phyloP scores from a whole-genome alignment of 2,329 filamentous ascomycete species.

The Gaeumannomyces sp. region DNA sequence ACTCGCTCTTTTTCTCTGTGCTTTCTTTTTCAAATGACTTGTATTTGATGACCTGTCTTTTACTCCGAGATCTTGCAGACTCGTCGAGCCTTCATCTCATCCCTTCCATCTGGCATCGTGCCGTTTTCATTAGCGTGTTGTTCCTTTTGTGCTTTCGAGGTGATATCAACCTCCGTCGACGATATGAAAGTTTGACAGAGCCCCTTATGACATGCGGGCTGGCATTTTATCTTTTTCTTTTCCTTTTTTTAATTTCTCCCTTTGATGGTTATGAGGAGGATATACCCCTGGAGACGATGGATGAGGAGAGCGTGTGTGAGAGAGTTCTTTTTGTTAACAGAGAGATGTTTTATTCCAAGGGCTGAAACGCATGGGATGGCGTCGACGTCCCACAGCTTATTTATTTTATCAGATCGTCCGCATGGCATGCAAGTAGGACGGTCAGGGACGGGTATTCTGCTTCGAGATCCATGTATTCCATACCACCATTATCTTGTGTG shows the following conservation, averaged over 20 bases:
- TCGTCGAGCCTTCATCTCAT: not conserved
- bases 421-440: no score
- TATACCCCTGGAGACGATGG: slow-evolving; percentile 2
- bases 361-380: not conserved
- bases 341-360: not conserved
- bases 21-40: not conserved
- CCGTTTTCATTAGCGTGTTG: not conserved
- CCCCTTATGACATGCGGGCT: not conserved
- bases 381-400: not conserved
- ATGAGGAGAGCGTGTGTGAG: not conserved
- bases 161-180: not conserved
- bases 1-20: not conserved
- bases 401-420: not conserved
- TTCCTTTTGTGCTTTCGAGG: not conserved
- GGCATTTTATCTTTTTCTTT: not conserved
- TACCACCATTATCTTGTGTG: not conserved
- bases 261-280: not conserved
- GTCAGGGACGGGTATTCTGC: not conserved
- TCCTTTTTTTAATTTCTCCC: not conserved
- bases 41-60: not conserved
- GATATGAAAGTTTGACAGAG: not conserved
- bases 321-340: not conserved
- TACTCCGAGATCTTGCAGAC: not conserved
- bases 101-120: not conserved
- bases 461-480: not conserved